Evolutionary conservation across 2,329 filamentous ascomycete genomes (phyloP), one percentile per base, ranked within the genome.

Genomic region (Phialocephala subalpina): DNA sequence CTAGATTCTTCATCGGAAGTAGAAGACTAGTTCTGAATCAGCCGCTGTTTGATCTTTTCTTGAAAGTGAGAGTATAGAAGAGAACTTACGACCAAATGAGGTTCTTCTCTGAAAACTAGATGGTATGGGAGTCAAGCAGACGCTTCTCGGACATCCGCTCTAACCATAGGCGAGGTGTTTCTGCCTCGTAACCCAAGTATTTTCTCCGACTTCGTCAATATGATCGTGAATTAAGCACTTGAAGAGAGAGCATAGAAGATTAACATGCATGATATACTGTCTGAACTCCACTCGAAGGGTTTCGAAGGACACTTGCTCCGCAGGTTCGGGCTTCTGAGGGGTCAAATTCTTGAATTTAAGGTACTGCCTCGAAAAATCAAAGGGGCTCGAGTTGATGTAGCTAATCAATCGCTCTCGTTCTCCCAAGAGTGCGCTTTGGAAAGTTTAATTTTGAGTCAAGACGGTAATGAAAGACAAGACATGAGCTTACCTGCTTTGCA

Each of bases 1-100:
- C 35, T 18, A 66, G 33, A 12, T 57, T 59, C 61, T 63, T 42
- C 52, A 63, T 63, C 9, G 63, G 60, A 7, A n/a, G 27, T 27
- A 47, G 55, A 29, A 33, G 18, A n/a, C 60, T 63, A 36, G 35
- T 12, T 36, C n/a, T 16, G 42, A 52, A 35, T 25, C 53, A 58
- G 40, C 20, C 35, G 35, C 12, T 47, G 14, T 36, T 8, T 12
- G 33, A 25, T 3, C 7, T 29, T 36, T n/a, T 59, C 18, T 58
- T 8, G 22, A 4, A 59, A 7, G 22, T 18, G 9, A 42, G 18
- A 5, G 38, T 18, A 20, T 33, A 58, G 40, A 18, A 16, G 27
- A 53, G 25, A 53, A 58, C 66, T 55, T 53, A 68, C 66, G 66
- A 68, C 63, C 66, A 68, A 33, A 58, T 58, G 42, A 65, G 27